phyloP scores from a whole-genome alignment of 2,329 filamentous ascomycete species.

The Trichophaea hybrida region DNA sequence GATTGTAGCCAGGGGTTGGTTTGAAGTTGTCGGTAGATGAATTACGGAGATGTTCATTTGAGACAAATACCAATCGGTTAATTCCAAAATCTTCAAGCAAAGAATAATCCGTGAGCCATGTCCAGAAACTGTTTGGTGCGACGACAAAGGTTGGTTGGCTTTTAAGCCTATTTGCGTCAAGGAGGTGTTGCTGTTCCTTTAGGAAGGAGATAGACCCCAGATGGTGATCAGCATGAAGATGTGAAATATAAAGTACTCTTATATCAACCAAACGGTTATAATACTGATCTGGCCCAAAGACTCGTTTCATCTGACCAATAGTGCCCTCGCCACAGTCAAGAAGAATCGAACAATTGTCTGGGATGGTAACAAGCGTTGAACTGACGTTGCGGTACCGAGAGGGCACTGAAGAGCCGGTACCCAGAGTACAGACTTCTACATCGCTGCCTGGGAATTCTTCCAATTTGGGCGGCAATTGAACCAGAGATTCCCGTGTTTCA shows the following conservation, averaged over 20 bases:
- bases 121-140: slow-evolving; percentile 31
- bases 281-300: slow-evolving; percentile 52
- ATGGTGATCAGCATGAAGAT: slow-evolving; percentile 92
- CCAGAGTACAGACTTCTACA: slow-evolving; percentile 70
- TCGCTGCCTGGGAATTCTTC: slow-evolving; percentile 57
- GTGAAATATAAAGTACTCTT: slow-evolving; percentile 78
- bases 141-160: slow-evolving; percentile 55
- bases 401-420: slow-evolving; percentile 78
- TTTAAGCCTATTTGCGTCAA: slow-evolving; percentile 27
- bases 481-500: slow-evolving; percentile 32
- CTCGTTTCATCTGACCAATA: slow-evolving; percentile 66
- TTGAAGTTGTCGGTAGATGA: slow-evolving; percentile 22
- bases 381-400: slow-evolving; percentile 95
- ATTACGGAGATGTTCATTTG: slow-evolving; percentile 31
- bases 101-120: slow-evolving; percentile 66
- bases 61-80: slow-evolving; percentile 38
- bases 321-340: slow-evolving; percentile 90
- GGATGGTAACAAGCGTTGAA: slow-evolving; percentile 68
- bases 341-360: slow-evolving; percentile 73
- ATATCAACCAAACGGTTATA: slow-evolving; percentile 61
- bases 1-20: slow-evolving; percentile 35
- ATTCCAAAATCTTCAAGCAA: slow-evolving; percentile 64
- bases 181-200: slow-evolving; percentile 40
- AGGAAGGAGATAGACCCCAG: slow-evolving; percentile 72
- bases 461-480: slow-evolving; percentile 25